Evolutionary conservation across 805 yeast genomes (phyloP).

Genomic region (Candida anglica): DNA sequence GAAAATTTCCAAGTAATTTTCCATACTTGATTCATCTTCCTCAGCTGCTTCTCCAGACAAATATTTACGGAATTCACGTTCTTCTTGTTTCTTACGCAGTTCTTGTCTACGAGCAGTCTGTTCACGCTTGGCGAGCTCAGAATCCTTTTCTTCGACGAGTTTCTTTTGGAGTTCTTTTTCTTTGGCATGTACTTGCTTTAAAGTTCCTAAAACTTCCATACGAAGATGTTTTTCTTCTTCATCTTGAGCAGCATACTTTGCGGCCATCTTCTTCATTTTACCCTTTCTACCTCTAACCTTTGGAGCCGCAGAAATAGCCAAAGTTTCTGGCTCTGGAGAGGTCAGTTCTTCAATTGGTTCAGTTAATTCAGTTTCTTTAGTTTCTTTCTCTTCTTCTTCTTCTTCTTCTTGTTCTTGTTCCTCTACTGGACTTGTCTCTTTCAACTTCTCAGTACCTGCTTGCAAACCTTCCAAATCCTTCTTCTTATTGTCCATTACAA

Average conservation of each 20-base stretch:
- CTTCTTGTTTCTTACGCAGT: conserved; percentile 42
- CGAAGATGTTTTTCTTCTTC: conserved; percentile 76
- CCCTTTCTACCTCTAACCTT: conserved; percentile 80
- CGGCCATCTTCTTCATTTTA: conserved; percentile 75
- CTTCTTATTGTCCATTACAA: conserved; percentile 33
- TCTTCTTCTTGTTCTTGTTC: conserved; percentile 8
- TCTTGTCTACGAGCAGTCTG: conserved; percentile 28
- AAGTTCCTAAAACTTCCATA: conserved; percentile 80
- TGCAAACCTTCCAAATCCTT: conserved; percentile 26
- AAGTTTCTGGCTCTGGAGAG: conserved; percentile 2
- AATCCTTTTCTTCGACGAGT: conserved; percentile 17
- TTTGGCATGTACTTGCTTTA: conserved; percentile 49
- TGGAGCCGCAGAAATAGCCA: conserved; percentile 20
- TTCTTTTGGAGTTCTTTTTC: conserved; percentile 15
- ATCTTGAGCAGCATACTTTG: conserved; percentile 87
- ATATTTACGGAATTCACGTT: conserved; percentile 43
- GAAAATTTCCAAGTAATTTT: conserved; percentile 37
- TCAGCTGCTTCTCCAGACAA: conserved; percentile 24
- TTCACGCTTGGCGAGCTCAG: conserved; percentile 23
- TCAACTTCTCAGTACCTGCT: conserved; percentile 1
- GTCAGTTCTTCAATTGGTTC: conserved; percentile 1
- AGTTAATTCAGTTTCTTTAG: not conserved
- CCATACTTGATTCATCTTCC: conserved; percentile 26
- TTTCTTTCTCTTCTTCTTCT: conserved; percentile 2
- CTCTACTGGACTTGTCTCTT: conserved; percentile 2